Conservation (phyloP, 345 rosid genomes). For the Salix arbutifolia region DNA sequence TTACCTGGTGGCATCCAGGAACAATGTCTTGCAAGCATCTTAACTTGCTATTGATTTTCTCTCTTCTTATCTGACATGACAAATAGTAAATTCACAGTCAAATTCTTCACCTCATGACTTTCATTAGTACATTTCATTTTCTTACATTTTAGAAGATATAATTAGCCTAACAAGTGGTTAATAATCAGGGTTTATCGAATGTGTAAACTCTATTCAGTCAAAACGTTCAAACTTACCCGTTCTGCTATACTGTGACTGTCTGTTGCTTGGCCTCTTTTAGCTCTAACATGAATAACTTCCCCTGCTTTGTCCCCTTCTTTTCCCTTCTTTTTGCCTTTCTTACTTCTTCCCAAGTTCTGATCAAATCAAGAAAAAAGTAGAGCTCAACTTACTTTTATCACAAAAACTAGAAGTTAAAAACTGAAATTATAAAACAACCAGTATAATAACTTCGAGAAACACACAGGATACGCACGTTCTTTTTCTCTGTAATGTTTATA, state of each 20-base stretch:
- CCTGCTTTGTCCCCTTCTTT: conserved; percentile 9
- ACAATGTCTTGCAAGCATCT: conserved; percentile 28
- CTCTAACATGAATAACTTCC: conserved; percentile 39
- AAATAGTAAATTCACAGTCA: background rate
- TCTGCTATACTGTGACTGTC: conserved; percentile 64
- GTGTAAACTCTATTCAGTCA: background rate
- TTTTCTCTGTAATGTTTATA: conserved; percentile 14
- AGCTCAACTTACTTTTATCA: background rate
- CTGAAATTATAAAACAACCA: background rate
- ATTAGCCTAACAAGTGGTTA: background rate
- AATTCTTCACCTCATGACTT: background rate
- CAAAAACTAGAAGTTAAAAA: background rate
- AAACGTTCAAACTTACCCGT: conserved; percentile 35
- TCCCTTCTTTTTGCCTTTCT: conserved; percentile 14
- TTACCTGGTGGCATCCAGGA: conserved; percentile 33
- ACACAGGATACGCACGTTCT: conserved; percentile 12
- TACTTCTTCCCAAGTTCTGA: conserved; percentile 7
- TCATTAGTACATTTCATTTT: background rate
- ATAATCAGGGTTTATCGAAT: background rate
- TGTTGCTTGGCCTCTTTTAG: conserved; percentile 71
- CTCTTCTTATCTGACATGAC: conserved; percentile 25
- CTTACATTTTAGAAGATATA: background rate
- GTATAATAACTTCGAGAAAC: background rate
- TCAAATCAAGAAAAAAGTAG: background rate
- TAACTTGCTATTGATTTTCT: conserved; percentile 29